Conservation (phyloP, 768 basidiomycete species). For the Termitomyces sp. region DNA sequence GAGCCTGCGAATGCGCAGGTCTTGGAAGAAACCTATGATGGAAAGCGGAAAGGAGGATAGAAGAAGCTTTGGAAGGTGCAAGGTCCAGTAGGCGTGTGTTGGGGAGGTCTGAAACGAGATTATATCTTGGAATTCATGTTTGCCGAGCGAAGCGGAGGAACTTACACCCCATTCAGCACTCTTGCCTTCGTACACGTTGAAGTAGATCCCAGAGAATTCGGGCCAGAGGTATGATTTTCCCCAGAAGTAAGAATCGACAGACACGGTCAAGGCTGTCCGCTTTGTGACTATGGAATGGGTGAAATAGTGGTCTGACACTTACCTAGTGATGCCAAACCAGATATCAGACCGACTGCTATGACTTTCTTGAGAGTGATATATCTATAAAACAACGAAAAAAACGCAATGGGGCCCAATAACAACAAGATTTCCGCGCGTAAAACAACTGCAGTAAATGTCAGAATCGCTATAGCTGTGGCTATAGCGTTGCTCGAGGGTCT, state of each 20-base stretch:
- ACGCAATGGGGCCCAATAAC: conserved; percentile 56
- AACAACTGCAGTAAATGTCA: conserved; percentile 65
- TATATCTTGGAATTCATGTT: neutral
- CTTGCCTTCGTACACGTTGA: conserved; percentile 87
- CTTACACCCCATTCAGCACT: conserved; percentile 90
- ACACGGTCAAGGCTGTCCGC: conserved; percentile 49
- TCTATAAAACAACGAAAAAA: conserved; percentile 47
- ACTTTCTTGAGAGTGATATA: conserved; percentile 40
- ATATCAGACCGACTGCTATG: conserved; percentile 45
- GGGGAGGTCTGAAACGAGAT: conserved; percentile 57
- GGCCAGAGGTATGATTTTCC: conserved; percentile 74
- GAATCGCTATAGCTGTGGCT: conserved; percentile 45
- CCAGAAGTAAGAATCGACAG: conserved; percentile 90
- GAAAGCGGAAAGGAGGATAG: conserved; percentile 61
- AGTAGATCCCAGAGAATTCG: conserved; percentile 73
- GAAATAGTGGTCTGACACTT: conserved; percentile 7
- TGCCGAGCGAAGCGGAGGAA: conserved; percentile 9
- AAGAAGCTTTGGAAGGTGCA: conserved; percentile 75
- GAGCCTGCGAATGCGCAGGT: conserved; percentile 47
- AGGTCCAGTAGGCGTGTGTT: conserved; percentile 56
- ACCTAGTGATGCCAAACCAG: conserved; percentile 53
- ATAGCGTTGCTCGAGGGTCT: conserved; percentile 31
- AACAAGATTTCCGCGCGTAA: conserved; percentile 79
- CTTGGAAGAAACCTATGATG: conserved; percentile 43
- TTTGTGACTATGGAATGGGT: neutral